Conservation (phyloP, 768 basidiomycete genomes). For the Hypsizygus marmoreus region DNA sequence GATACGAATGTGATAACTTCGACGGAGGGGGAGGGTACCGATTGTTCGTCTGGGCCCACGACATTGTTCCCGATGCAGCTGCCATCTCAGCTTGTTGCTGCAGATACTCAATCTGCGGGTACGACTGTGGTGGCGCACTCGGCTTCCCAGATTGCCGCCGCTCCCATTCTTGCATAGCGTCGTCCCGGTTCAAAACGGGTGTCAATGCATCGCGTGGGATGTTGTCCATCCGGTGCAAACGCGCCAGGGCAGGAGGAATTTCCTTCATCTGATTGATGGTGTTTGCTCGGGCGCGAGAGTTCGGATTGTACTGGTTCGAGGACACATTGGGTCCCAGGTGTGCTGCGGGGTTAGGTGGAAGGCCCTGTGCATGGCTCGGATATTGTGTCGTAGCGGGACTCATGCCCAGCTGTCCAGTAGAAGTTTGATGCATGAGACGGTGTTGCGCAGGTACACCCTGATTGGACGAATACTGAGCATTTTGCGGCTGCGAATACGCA, state of each 20-base stretch:
- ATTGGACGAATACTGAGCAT: slow-evolving; percentile 37
- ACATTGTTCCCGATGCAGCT: slow-evolving; percentile 58
- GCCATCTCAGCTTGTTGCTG: slow-evolving; percentile 92
- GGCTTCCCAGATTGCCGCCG: slow-evolving; percentile 77
- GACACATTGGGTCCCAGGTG: slow-evolving; percentile 57
- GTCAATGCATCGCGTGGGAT: slow-evolving; percentile 86
- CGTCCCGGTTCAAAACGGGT: slow-evolving; percentile 92
- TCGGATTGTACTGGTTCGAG: slow-evolving; percentile 69
- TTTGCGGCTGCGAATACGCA: slow-evolving; percentile 33
- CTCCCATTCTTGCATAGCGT: slow-evolving; percentile 96
- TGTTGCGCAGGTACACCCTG: slow-evolving; percentile 39
- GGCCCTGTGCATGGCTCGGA: slow-evolving; percentile 31
- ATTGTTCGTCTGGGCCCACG: slow-evolving; percentile 47
- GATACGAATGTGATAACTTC: slow-evolving; percentile 65
- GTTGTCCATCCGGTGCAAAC: slow-evolving; percentile 89
- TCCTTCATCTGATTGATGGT: slow-evolving; percentile 91
- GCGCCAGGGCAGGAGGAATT: slow-evolving; percentile 92
- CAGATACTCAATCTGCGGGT: slow-evolving; percentile 88
- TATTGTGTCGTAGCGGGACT: slow-evolving; percentile 34
- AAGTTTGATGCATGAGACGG: slow-evolving; percentile 49
- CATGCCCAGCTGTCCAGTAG: slow-evolving; percentile 46
- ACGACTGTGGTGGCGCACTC: slow-evolving; percentile 64
- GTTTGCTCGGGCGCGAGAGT: slow-evolving; percentile 78
- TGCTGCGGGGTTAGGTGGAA: slow-evolving; percentile 28
- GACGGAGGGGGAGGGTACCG: slow-evolving; percentile 68